These are phyloP conservation scores for Vitis vinifera DNA, from an alignment of 164 flowering plant genomes.

Conservation along the genomic window DNA sequence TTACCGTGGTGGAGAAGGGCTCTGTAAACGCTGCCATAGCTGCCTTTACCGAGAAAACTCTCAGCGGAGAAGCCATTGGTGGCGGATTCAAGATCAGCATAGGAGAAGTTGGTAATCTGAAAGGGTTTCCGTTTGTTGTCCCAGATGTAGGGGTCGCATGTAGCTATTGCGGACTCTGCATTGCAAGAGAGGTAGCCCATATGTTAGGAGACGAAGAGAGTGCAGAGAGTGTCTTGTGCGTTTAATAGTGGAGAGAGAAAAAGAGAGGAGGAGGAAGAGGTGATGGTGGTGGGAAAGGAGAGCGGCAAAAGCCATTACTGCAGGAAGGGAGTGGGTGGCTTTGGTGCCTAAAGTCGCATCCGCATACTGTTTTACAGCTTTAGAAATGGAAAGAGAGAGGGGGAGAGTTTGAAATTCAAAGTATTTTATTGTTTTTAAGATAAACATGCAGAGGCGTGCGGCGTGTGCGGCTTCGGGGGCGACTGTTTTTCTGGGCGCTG, in stretches of 20 bases:
- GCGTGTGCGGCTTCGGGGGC: too few relatives aligned
- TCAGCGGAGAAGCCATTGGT: slow-evolving; percentile 63
- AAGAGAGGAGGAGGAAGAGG: background rate
- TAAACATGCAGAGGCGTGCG: too few relatives aligned
- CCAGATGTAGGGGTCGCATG: slow-evolving; percentile 58
- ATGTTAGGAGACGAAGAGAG: background rate
- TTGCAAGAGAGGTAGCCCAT: slow-evolving; percentile 85
- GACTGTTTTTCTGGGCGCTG: too few relatives aligned
- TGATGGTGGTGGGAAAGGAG: slow-evolving; percentile 3
- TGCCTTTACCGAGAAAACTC: slow-evolving; percentile 80
- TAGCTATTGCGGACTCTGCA: slow-evolving; percentile 59
- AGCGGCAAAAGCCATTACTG: slow-evolving; percentile 16
- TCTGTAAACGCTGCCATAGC: slow-evolving; percentile 80
- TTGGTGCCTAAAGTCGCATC: slow-evolving; percentile 1
- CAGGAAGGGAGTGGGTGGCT: slow-evolving; percentile 1
- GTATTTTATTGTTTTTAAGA: background rate
- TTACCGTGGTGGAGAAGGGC: slow-evolving; percentile 55
- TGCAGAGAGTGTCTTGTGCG: background rate
- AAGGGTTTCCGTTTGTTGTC: slow-evolving; percentile 12
- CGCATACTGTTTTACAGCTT: slow-evolving; percentile 12
- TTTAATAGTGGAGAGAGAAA: background rate
- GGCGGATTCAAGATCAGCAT: slow-evolving; percentile 55
- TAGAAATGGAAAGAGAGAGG: slow-evolving; percentile 7
- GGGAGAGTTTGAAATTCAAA: slow-evolving; percentile 3
- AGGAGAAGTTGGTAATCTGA: slow-evolving; percentile 36